These are phyloP conservation scores for Cocos nucifera DNA, from an alignment of 176 grass and related monocot genomes.

Conservation along the genomic window DNA sequence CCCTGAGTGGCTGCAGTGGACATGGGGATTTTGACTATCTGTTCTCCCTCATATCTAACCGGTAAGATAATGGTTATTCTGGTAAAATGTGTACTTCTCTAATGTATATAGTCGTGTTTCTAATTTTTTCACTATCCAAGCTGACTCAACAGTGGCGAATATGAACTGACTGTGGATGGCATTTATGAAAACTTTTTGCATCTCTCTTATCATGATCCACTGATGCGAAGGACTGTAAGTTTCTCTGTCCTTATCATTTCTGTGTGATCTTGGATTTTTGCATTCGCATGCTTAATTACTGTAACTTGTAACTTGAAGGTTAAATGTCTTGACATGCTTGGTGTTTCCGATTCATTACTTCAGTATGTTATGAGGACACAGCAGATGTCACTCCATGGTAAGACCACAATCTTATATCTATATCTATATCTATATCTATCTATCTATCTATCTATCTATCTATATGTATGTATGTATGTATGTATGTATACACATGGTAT, in stretches of 20 bases:
- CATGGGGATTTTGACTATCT: constrained; percentile 39
- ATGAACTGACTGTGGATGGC: constrained; percentile 95
- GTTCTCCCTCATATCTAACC: constrained; percentile 80
- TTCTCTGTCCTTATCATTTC: constrained; percentile 11
- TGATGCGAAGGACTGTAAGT: constrained; percentile 87
- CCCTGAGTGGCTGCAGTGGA: constrained; percentile 22
- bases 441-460: no score
- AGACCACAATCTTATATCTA: constrained; percentile 2
- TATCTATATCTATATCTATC: no score
- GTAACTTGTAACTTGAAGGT: constrained; percentile 29
- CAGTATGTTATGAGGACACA: constrained; percentile 78
- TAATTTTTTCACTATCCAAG: constrained; percentile 10
- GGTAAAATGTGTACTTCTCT: constrained; percentile 13
- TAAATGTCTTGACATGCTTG: constrained; percentile 75
- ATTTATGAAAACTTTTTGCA: constrained; percentile 86
- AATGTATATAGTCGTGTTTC: constrained; percentile 13
- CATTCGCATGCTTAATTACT: constrained; percentile 4
- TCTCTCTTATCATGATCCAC: constrained; percentile 88
- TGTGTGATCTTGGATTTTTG: background rate
- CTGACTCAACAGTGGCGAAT: constrained; percentile 65
- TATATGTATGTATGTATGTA: no score
- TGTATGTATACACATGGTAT: no score
- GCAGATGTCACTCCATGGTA: constrained; percentile 71
- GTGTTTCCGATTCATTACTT: constrained; percentile 69
- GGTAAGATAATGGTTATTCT: constrained; percentile 39